Percentiles rank a stretch among this genome's conserved stretches.
Evolutionary conservation across 345 rosid species (phyloP).

Genomic region (Fremontodendron californicum): DNA sequence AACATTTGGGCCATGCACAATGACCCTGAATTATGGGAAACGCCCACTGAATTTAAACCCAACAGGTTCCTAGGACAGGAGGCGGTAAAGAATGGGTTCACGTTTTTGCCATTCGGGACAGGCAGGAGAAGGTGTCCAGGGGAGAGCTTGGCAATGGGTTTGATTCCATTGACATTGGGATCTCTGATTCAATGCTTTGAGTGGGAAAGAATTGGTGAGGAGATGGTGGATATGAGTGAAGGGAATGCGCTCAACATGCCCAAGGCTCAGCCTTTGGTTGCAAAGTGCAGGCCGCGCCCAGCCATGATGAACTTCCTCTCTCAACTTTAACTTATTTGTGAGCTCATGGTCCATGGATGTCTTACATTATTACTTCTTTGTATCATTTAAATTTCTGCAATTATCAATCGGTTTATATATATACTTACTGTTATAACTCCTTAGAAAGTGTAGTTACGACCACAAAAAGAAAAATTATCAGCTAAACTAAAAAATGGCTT

Average conservation of each 20-base stretch:
- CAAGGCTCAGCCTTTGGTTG: constrained; percentile 32
- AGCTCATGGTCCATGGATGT: too few species aligned
- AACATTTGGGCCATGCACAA: constrained; percentile 39
- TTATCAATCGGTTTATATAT: too few species aligned
- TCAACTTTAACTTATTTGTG: too few species aligned
- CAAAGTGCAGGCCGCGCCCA: constrained; percentile 27
- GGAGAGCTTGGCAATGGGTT: constrained; percentile 28
- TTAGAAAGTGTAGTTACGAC: too few species aligned
- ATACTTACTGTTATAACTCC: too few species aligned
- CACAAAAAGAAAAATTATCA: too few species aligned
- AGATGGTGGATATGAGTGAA: constrained; percentile 38
- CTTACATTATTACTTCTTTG: too few species aligned
- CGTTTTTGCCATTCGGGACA: constrained; percentile 36
- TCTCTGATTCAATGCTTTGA: constrained; percentile 44
- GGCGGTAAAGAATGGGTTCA: constrained; percentile 29
- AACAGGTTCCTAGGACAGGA: constrained; percentile 32
- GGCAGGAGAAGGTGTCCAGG: constrained; percentile 59
- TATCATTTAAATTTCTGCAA: too few species aligned
- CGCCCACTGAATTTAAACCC: constrained; percentile 31
- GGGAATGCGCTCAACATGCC: constrained; percentile 25
- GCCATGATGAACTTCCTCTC: neutral
- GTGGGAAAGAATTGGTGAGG: constrained; percentile 30
- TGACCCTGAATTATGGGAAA: constrained; percentile 37
- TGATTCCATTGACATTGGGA: constrained; percentile 32
- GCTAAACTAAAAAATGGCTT: too few species aligned